These are phyloP conservation scores for Phanerochaete carnosa DNA, from an alignment of 768 basidiomycete species.

Conservation along the genomic window DNA sequence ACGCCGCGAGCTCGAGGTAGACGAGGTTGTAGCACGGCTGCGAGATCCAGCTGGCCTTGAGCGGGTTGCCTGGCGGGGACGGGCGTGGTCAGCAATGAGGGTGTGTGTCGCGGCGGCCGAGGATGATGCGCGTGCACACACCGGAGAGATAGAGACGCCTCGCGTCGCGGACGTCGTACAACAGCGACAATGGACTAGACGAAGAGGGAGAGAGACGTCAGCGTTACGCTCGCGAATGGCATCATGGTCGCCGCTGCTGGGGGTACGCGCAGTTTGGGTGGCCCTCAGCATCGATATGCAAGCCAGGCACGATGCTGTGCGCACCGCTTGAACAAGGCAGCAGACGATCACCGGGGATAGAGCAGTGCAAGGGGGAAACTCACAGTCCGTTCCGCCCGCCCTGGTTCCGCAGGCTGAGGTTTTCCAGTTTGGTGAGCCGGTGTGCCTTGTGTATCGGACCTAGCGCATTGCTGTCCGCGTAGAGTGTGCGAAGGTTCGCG, in stretches of 20 bases:
- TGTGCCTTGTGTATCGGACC: slow-evolving; percentile 48
- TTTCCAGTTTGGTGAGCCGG: slow-evolving; percentile 73
- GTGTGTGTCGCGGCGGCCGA: background rate
- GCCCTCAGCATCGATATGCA: background rate
- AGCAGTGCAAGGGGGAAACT: slow-evolving; percentile 33
- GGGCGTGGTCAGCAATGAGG: background rate
- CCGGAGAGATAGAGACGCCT: slow-evolving; percentile 95
- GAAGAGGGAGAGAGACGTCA: background rate
- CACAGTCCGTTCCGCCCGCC: slow-evolving; percentile 62
- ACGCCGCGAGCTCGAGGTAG: slow-evolving; percentile 90
- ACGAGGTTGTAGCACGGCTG: slow-evolving; percentile 85
- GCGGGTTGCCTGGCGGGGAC: slow-evolving; percentile 61
- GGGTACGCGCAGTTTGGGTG: background rate
- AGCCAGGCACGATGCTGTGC: background rate
- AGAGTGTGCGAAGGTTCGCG: slow-evolving; percentile 80
- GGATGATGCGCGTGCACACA: slow-evolving; percentile 38
- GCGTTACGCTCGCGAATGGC: slow-evolving; percentile 1
- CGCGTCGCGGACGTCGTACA: slow-evolving; percentile 83
- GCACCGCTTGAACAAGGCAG: background rate
- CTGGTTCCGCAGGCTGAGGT: slow-evolving; percentile 90
- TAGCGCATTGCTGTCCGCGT: slow-evolving; percentile 83
- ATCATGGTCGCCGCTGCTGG: background rate
- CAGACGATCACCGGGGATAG: background rate
- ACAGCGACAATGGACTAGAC: slow-evolving; percentile 40
- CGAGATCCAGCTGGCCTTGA: slow-evolving; percentile 54